These are phyloP conservation scores for Nemania diffusa DNA, from an alignment of 2,329 filamentous ascomycete genomes.

Conservation along the genomic window DNA sequence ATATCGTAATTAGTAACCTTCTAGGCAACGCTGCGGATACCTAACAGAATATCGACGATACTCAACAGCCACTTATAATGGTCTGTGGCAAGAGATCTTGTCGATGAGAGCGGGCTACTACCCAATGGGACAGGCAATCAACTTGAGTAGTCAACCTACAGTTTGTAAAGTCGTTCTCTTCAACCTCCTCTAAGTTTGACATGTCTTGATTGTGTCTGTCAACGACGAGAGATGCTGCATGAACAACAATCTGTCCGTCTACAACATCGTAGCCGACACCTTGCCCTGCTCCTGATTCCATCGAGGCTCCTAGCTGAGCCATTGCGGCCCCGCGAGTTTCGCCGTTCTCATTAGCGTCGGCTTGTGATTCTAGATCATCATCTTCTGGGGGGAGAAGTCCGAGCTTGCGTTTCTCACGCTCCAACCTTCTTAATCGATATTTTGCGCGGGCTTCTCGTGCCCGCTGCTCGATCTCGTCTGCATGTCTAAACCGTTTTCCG, in stretches of 20 bases:
- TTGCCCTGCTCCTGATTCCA: slow-evolving; percentile 46
- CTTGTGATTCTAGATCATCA: slow-evolving; percentile 36
- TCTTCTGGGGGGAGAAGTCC: slow-evolving; percentile 41
- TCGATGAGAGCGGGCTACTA: background rate
- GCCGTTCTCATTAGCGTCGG: slow-evolving; percentile 39
- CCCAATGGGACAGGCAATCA: background rate
- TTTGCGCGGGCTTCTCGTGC: slow-evolving; percentile 59
- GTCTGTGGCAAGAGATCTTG: background rate
- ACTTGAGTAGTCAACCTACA: slow-evolving; percentile 39
- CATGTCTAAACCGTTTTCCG: slow-evolving; percentile 79
- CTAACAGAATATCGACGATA: background rate
- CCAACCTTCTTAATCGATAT: slow-evolving; percentile 54
- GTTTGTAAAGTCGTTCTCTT: slow-evolving; percentile 82
- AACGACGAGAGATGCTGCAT: slow-evolving; percentile 73
- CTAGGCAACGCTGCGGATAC: background rate
- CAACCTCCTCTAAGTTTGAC: slow-evolving; percentile 66
- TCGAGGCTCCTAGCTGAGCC: slow-evolving; percentile 38
- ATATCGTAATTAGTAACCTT: slow-evolving; percentile 1
- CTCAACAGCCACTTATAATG: background rate
- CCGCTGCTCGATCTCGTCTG: slow-evolving; percentile 76
- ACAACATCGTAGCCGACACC: slow-evolving; percentile 63
- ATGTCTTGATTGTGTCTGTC: slow-evolving; percentile 71
- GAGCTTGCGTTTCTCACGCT: slow-evolving; percentile 50
- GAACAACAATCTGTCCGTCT: slow-evolving; percentile 77
- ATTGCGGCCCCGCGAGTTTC: slow-evolving; percentile 37